A percentile compares a stretch with the other conserved stretches of the same genome.
Conservation (phyloP, 257 asterid genomes). For the Euphrasia confusa region DNA sequence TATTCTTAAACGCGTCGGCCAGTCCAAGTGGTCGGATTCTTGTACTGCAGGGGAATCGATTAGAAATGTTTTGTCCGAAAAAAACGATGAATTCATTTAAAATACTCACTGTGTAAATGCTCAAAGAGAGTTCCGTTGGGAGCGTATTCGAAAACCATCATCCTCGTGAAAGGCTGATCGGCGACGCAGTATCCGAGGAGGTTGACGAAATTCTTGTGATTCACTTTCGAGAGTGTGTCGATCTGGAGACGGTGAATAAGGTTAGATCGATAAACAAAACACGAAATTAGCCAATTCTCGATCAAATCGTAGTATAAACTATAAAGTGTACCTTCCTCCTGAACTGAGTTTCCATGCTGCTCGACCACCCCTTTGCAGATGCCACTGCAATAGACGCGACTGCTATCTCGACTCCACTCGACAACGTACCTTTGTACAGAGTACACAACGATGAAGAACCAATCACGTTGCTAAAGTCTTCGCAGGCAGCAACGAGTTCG, state of each 20-base stretch:
- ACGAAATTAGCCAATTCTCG: neutral
- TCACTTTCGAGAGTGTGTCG: conserved; percentile 62
- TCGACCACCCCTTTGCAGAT: conserved; percentile 77
- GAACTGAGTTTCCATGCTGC: conserved; percentile 54
- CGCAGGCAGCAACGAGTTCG: conserved; percentile 84
- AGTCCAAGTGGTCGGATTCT: conserved; percentile 86
- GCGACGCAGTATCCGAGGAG: conserved; percentile 74
- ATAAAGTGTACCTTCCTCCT: conserved; percentile 58
- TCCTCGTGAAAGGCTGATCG: conserved; percentile 72
- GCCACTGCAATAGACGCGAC: conserved; percentile 55
- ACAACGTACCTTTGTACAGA: conserved; percentile 75
- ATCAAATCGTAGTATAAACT: neutral
- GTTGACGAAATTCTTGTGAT: conserved; percentile 79
- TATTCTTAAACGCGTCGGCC: conserved; percentile 71
- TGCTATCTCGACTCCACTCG: conserved; percentile 87
- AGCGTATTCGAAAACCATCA: conserved; percentile 91
- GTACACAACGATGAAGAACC: conserved; percentile 60
- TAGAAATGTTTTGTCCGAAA: neutral
- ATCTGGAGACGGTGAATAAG: conserved; percentile 37
- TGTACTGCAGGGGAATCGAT: conserved; percentile 24
- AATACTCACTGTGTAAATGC: conserved; percentile 76
- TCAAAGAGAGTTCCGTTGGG: conserved; percentile 91
- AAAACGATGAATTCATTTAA: neutral
- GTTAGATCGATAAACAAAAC: neutral
- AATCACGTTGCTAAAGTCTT: conserved; percentile 85